Conservation (phyloP, 176 grass and related monocot species). For the Elaeis guineensis region DNA sequence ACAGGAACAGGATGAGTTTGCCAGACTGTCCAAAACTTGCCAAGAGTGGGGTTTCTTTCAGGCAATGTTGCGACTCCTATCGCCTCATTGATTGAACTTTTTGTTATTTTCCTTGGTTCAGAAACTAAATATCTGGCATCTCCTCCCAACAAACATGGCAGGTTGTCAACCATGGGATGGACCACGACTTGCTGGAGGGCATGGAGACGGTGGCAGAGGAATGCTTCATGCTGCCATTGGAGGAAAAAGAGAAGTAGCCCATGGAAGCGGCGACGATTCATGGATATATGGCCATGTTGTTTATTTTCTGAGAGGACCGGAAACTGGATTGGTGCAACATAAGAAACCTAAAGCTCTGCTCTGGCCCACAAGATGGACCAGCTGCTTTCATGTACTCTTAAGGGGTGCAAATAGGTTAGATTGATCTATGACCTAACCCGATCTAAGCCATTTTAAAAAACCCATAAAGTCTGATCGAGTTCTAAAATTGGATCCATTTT, state of each 20-base stretch:
- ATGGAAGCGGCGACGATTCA: constrained; percentile 72
- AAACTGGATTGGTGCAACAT: constrained; percentile 96
- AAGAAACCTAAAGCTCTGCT: constrained; percentile 53
- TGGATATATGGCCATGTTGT: constrained; percentile 83
- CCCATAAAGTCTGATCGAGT: too few species aligned
- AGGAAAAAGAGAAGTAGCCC: constrained; percentile 78
- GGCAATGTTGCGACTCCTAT: constrained; percentile 9
- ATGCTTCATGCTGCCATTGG: constrained; percentile 88
- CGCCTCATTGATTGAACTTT: background rate
- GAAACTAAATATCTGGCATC: too few species aligned
- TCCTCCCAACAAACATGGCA: background rate
- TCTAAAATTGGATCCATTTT: too few species aligned
- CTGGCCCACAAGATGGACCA: constrained; percentile 67
- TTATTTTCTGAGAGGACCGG: constrained; percentile 88
- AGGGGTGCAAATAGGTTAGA: too few species aligned
- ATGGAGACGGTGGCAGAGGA: constrained; percentile 53
- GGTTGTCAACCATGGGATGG: constrained; percentile 81
- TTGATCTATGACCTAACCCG: too few species aligned
- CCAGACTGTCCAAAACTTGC: constrained; percentile 44
- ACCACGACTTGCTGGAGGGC: constrained; percentile 31
- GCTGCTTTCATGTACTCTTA: too few species aligned
- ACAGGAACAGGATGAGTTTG: constrained; percentile 26
- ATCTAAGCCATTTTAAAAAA: too few species aligned
- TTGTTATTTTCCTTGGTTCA: too few species aligned
- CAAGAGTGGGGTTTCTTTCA: constrained; percentile 91